These are phyloP conservation scores for Pichia sp. DNA, from an alignment of 1,139 yeast species.

Conservation along the genomic window DNA sequence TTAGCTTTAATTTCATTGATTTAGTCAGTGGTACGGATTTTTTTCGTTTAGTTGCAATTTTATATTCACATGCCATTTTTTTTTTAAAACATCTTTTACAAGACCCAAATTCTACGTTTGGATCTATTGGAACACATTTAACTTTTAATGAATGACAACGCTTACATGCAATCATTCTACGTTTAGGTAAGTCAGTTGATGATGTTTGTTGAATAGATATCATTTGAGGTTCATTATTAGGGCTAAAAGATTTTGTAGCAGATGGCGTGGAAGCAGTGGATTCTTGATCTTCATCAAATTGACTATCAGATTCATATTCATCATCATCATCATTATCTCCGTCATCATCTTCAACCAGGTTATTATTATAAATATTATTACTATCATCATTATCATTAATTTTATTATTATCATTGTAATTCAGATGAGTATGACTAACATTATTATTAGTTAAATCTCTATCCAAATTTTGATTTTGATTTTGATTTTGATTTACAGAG, in stretches of 20 bases:
- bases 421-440: no score
- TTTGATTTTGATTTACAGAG: no score
- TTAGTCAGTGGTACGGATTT: constrained; percentile 19
- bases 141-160: constrained; percentile 78
- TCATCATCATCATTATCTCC: no score
- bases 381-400: no score
- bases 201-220: no score
- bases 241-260: background rate
- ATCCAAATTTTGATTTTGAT: no score
- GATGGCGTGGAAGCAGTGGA: background rate
- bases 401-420: no score
- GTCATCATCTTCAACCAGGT: no score
- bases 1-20: constrained; percentile 10
- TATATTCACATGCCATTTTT: constrained; percentile 60
- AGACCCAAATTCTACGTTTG: constrained; percentile 46
- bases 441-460: no score
- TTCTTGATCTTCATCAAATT: background rate
- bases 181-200: constrained; percentile 12
- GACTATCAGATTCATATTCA: no score
- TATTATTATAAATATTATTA: no score
- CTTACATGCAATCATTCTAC: constrained; percentile 62
- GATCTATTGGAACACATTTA: constrained; percentile 70
- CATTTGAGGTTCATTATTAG: background rate
- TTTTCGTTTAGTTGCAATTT: constrained; percentile 54
- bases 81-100: constrained; percentile 71